Evolutionary conservation across 1,284 basidiomycete species (phyloP).

Genomic region (Leccinum pseudoinsigne): DNA sequence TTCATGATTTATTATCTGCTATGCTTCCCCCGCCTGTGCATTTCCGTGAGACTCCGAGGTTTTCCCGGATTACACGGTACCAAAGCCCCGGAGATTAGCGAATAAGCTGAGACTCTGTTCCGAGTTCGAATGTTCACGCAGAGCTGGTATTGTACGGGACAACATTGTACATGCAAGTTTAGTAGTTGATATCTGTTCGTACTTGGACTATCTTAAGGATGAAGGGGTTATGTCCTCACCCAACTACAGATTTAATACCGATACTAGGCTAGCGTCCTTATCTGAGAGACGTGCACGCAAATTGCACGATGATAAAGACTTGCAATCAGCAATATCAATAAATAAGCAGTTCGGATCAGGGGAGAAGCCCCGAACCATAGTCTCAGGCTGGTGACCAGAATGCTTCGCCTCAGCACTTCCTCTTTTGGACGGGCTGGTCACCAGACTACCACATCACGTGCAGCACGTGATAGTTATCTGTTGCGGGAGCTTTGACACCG

Average conservation of each 20-base stretch:
- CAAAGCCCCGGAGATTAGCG: background rate
- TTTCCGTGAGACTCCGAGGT: background rate
- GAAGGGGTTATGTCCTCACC: background rate
- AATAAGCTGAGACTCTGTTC: background rate
- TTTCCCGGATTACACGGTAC: slow-evolving; percentile 6
- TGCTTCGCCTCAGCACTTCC: too few relatives aligned
- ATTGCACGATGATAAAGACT: background rate
- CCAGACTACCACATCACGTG: background rate
- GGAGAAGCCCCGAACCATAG: too few relatives aligned
- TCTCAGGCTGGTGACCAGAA: too few relatives aligned
- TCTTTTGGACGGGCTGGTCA: too few relatives aligned
- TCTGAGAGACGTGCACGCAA: background rate
- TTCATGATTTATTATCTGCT: slow-evolving; percentile 24
- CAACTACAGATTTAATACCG: background rate
- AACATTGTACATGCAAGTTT: background rate
- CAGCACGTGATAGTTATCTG: background rate
- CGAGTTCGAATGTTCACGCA: background rate
- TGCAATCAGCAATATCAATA: background rate
- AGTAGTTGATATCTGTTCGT: background rate
- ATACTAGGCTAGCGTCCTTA: background rate
- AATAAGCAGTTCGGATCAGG: too few relatives aligned
- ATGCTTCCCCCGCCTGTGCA: slow-evolving; percentile 5
- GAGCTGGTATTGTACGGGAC: background rate
- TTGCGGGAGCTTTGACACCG: background rate
- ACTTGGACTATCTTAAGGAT: background rate